These are phyloP conservation scores for Talaromyces adpressus DNA, from an alignment of 495 filamentous ascomycete genomes.

Conservation along the genomic window DNA sequence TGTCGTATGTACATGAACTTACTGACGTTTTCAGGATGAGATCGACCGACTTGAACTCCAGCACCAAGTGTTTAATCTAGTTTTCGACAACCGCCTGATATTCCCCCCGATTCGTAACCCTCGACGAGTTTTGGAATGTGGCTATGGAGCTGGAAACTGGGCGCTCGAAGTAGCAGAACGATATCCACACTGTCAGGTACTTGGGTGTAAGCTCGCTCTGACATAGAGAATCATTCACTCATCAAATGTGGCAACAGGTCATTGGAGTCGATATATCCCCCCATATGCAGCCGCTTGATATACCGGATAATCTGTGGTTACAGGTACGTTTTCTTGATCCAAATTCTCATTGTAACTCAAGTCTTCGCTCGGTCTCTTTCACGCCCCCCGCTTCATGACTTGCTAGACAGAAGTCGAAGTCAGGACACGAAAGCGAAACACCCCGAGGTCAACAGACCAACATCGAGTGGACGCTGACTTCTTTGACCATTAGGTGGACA, in stretches of 20 bases:
- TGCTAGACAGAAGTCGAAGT: not conserved
- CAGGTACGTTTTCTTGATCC: conserved; percentile 40
- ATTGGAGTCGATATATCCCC: conserved; percentile 76
- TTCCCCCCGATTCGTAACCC: conserved; percentile 67
- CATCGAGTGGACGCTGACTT: conserved; percentile 18
- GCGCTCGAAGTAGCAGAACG: conserved; percentile 54
- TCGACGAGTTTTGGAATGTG: conserved; percentile 67
- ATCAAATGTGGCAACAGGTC: conserved; percentile 43
- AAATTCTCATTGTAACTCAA: not conserved
- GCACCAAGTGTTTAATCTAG: conserved; percentile 59
- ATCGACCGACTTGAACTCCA: conserved; percentile 65
- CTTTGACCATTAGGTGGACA: conserved; percentile 50
- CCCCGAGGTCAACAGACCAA: too few species aligned
- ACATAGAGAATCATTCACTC: not conserved
- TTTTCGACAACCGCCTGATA: conserved; percentile 72
- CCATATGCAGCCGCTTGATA: conserved; percentile 62
- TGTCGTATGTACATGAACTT: conserved; percentile 7
- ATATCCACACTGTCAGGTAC: conserved; percentile 70
- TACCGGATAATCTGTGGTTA: conserved; percentile 62
- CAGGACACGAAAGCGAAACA: not conserved
- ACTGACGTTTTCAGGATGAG: conserved; percentile 56
- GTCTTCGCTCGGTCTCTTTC: not conserved
- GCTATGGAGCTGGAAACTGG: conserved; percentile 62
- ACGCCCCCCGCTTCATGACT: not conserved
- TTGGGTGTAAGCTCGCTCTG: not conserved